Base-by-base conservation (phyloP, 225 moss, liverwort and hornwort genomes). In the Physcomitrium patens region DNA sequence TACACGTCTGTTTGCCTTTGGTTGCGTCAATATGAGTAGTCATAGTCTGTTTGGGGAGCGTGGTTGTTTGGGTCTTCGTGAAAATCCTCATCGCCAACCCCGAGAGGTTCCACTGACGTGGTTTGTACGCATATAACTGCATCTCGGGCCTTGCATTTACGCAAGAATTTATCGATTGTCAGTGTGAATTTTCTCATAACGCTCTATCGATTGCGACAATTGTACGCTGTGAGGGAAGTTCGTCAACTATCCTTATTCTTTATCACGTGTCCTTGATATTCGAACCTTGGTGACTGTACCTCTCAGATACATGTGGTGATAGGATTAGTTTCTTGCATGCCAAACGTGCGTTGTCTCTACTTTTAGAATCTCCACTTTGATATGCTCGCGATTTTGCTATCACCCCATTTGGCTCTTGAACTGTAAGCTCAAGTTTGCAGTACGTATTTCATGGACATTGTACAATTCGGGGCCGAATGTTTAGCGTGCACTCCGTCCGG, bases 131-230 rank as follows among this genome's bases (percentile, higher is more conserved):
- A 37, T 66, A 17, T 45, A 60, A 76, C 61, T 81, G 66, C 28
- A 8, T 19, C 28, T 68, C 47, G 63, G 51, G 81, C 77, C 77
- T 76, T 31, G 58, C 77, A 77, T 77, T 77, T 71, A 76, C 46
- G 55, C 51, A n/a, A 28, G 45, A 45, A 16, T 50, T 53, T 64
- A 31, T 47, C n/a, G 13, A 60, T 57, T 52, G 12, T 52, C 63
- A 24, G 58, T 27, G 64, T 57, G 69, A 78, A 74, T 72, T 54
- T 43, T n/a, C 16, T 68, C 1, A 2, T 4, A 15, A 45, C 23
- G 22, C 19, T 47, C 41, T 10, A 4, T 17, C 5, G 78, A 71
- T 65, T 60, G 76, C 20, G 67, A 68, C 59, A 23, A 60, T 45
- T 63, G 18, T 7, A 60, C 60, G 13, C 23, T 65, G 9, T 16